These are phyloP conservation scores for Themeda triandra DNA, from an alignment of 176 grass and related monocot genomes.

Conservation along the genomic window DNA sequence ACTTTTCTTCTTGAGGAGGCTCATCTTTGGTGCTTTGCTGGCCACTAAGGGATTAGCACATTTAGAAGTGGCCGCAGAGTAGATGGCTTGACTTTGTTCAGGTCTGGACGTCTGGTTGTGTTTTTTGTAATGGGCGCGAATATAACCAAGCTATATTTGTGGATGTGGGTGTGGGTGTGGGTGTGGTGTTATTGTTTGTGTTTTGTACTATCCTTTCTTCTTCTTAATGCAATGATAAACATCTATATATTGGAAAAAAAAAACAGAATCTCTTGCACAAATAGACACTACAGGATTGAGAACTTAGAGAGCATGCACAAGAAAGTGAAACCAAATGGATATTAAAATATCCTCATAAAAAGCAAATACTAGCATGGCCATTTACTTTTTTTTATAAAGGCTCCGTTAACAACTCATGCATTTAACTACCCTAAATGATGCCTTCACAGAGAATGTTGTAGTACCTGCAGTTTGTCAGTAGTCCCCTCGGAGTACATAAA, in stretches of 20 bases:
- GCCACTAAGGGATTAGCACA: neutral
- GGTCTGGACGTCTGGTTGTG: no score
- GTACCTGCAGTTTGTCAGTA: slow-evolving; percentile 79
- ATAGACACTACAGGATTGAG: neutral
- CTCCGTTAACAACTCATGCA: slow-evolving; percentile 21
- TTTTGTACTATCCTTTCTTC: neutral
- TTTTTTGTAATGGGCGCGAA: neutral
- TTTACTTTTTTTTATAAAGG: slow-evolving; percentile 21
- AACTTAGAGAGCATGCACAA: slow-evolving; percentile 12
- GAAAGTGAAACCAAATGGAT: neutral
- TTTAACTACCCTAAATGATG: slow-evolving; percentile 4
- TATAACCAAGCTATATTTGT: neutral
- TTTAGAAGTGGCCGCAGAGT: neutral
- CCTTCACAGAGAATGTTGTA: slow-evolving; percentile 21
- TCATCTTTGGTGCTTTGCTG: neutral
- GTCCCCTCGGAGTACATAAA: slow-evolving; percentile 69
- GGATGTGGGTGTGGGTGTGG: no score
- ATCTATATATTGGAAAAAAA: neutral
- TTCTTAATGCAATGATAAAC: neutral
- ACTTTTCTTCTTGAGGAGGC: neutral
- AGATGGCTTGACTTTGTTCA: no score
- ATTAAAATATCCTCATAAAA: slow-evolving; percentile 14
- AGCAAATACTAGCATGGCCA: neutral
- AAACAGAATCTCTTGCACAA: neutral
- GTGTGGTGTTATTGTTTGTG: neutral